Percentiles rank a stretch among this genome's conserved stretches.
These are phyloP conservation scores for Pterocarpus santalinus DNA, from an alignment of 306 rosid genomes.

Conservation along the genomic window DNA sequence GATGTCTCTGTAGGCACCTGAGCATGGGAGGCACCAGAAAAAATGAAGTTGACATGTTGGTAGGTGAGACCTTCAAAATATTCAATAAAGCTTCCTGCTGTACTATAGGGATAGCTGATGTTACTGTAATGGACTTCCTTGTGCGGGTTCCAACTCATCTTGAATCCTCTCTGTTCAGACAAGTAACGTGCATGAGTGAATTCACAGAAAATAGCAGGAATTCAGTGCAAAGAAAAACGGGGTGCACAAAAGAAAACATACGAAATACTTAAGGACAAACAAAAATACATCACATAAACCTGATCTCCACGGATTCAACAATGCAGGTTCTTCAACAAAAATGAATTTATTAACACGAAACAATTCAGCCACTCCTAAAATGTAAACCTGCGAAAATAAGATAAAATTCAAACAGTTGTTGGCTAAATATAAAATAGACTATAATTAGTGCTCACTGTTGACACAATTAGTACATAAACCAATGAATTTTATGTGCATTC, in stretches of 20 bases:
- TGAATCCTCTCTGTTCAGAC: constrained; percentile 48
- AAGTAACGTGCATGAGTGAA: too few species aligned
- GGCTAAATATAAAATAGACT: not conserved
- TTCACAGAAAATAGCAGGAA: not conserved
- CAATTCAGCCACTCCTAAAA: constrained; percentile 43
- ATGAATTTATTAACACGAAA: constrained; percentile 20
- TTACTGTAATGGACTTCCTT: constrained; percentile 85
- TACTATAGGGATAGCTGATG: constrained; percentile 77
- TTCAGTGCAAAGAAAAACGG: constrained; percentile 15
- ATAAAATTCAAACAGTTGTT: constrained; percentile 16
- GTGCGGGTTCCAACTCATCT: constrained; percentile 91
- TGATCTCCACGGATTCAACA: constrained; percentile 53
- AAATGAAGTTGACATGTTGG: constrained; percentile 96
- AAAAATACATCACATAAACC: constrained; percentile 37
- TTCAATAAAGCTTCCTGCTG: constrained; percentile 94
- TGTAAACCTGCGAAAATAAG: constrained; percentile 24
- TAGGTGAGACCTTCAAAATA: constrained; percentile 95
- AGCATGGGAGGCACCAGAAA: constrained; percentile 89
- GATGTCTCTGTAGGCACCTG: constrained; percentile 66
- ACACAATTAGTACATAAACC: not conserved
- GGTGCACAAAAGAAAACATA: too few species aligned
- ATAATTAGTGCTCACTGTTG: not conserved
- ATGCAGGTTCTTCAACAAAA: constrained; percentile 40
- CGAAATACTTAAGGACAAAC: not conserved
- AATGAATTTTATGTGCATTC: not conserved